Base-by-base conservation (phyloP, 352 stramenopile genomes). In the Pythium coloratum region DNA sequence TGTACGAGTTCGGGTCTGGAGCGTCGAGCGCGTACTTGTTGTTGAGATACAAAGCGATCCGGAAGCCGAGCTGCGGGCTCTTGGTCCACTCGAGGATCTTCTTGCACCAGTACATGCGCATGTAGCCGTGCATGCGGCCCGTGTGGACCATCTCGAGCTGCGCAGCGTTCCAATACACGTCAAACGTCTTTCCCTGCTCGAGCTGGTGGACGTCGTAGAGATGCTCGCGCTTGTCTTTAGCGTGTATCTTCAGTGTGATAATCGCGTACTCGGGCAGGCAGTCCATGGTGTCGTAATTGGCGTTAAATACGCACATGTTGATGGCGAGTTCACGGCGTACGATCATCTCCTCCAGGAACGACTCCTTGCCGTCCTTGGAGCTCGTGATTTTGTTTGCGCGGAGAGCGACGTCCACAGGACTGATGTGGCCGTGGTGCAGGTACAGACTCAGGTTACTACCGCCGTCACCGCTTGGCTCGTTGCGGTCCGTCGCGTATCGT, bases 91-190 rank as follows among this genome's bases (percentile, higher is more conserved):
- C 97, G 16, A 99, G 79, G 56, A 99, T 97, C 76, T 99, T 99
- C 80, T 99, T 99, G 44, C 91, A 97, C 98, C 98, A 99, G 80
- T 99, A 99, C 98, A 99, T 99, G 56, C 97, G 90, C 86, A 96
- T 93, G 73, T 93, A 96, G 69, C 88, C 86, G 70, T 95, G 86
- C 84, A 95, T 93, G 49, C 97, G 97, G 28, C 97, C 98, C 50
- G 96, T 94, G 47, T 84, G 70, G 5, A 99, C 88, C 59, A 99
- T 76, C 71, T 99, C 93, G 18, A 98, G 69, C 76, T 99, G 97
- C 24, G 97, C 97, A 3, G 97, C 97, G 76, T 99, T 99, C 98
- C 98, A 99, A 62, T 99, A 92, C 61, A 96, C 91, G 75, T 99
- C 98, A 60, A 96, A 94, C 0, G 97, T 99, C 67, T 88, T 73